Evolutionary conservation across 805 yeast species (phyloP).

Genomic region (Candida montana): DNA sequence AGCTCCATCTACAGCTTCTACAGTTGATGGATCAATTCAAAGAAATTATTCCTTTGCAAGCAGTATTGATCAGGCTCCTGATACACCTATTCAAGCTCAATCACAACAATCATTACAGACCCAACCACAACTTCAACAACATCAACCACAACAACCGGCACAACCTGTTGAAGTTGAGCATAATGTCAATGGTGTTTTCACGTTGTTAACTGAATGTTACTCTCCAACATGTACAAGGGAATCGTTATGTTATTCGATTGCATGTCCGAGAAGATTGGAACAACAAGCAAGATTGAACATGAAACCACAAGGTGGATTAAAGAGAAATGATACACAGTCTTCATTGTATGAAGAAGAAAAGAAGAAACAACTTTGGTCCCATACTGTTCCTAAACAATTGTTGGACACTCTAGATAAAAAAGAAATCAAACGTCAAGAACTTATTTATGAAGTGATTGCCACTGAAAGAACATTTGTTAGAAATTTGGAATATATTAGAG

Average conservation of each 20-base stretch:
- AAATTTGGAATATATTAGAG: slow-evolving; percentile 88
- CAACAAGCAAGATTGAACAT: slow-evolving; percentile 90
- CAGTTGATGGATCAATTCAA: slow-evolving; percentile 23
- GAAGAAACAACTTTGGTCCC: slow-evolving; percentile 87
- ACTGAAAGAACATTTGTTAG: slow-evolving; percentile 95
- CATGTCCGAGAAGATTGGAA: slow-evolving; percentile 92
- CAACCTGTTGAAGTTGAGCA: slow-evolving; percentile 22
- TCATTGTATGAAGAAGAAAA: slow-evolving; percentile 73
- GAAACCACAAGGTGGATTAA: slow-evolving; percentile 82
- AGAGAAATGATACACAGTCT: slow-evolving; percentile 64
- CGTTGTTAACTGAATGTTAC: slow-evolving; percentile 88
- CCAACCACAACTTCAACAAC: too few species aligned
- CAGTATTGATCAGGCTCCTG: slow-evolving; percentile 9
- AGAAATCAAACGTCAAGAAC: slow-evolving; percentile 91
- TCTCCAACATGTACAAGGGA: slow-evolving; percentile 95
- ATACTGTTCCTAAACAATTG: slow-evolving; percentile 76
- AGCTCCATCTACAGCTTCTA: slow-evolving; percentile 14
- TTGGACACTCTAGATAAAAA: slow-evolving; percentile 73
- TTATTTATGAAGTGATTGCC: slow-evolving; percentile 87
- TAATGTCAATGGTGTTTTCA: slow-evolving; percentile 83
- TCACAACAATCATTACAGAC: too few species aligned
- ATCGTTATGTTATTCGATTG: slow-evolving; percentile 84
- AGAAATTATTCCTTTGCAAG: slow-evolving; percentile 20
- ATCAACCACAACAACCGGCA: slow-evolving; percentile 7
- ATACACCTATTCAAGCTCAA: slow-evolving; percentile 3